Percentiles rank a stretch among this genome's conserved stretches.
phyloP scores from a whole-genome alignment of 345 rosid genomes.

The Hibiscus mutabilis region DNA sequence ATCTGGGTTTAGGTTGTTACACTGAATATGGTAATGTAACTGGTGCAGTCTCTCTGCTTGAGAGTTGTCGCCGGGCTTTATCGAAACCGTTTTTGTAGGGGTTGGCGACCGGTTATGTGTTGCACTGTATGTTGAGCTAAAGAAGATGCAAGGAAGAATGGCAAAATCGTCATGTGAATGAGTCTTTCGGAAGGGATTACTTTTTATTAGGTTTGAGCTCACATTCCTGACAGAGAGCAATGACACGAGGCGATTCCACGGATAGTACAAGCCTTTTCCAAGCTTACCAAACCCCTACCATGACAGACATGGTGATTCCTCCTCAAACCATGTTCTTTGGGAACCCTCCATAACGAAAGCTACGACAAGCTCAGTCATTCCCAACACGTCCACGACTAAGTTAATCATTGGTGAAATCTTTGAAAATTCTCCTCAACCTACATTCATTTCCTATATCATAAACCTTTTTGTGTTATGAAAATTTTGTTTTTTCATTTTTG shows the following conservation, averaged over 20 bases:
- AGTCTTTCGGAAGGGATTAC: slow-evolving; percentile 77
- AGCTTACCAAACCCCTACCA: neutral
- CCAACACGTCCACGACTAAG: neutral
- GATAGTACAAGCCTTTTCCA: slow-evolving; percentile 50
- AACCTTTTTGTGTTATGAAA: slow-evolving; percentile 21
- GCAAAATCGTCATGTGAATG: slow-evolving; percentile 68
- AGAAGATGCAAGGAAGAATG: slow-evolving; percentile 94
- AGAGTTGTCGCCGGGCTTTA: slow-evolving; percentile 47
- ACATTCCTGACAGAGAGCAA: slow-evolving; percentile 98
- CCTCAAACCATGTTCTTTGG: neutral
- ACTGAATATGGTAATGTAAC: slow-evolving; percentile 68
- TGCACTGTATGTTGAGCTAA: slow-evolving; percentile 74
- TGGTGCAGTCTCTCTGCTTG: slow-evolving; percentile 62
- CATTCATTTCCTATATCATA: slow-evolving; percentile 20
- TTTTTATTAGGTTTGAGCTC: slow-evolving; percentile 93
- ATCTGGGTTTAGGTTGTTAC: too few relatives aligned
- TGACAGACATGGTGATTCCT: neutral
- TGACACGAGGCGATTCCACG: slow-evolving; percentile 83
- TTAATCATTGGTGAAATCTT: neutral
- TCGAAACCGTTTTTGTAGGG: slow-evolving; percentile 54
- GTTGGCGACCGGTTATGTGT: slow-evolving; percentile 59
- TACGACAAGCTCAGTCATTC: neutral
- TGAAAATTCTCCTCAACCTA: slow-evolving; percentile 20
- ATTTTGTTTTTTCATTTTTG: slow-evolving; percentile 14
- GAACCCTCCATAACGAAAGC: neutral